Conservation (phyloP, 495 filamentous ascomycete species). For the Aspergillus diversus region DNA sequence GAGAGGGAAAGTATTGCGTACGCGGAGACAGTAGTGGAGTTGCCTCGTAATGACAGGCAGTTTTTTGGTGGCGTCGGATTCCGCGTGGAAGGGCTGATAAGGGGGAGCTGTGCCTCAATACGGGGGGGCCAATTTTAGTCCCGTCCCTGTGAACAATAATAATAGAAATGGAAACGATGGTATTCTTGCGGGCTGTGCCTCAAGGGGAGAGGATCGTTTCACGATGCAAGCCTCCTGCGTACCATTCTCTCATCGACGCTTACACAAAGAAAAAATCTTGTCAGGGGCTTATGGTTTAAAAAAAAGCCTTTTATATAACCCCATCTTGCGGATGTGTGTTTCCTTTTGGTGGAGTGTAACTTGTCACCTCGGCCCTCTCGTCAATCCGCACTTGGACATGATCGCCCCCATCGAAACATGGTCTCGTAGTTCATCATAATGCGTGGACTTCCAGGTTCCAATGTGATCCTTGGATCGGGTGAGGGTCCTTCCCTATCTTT, state of each 20-base stretch:
- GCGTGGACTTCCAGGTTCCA: not conserved
- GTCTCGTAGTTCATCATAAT: constrained; percentile 3
- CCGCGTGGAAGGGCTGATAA: constrained; percentile 15
- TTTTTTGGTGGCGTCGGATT: constrained; percentile 17
- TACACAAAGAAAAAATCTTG: no score
- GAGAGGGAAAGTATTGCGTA: constrained; percentile 2
- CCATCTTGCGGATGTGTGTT: not conserved
- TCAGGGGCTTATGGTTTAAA: no score
- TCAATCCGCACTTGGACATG: constrained; percentile 20
- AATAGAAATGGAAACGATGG: not conserved
- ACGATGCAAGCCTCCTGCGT: not conserved
- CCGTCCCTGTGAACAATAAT: not conserved
- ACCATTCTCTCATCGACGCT: no score
- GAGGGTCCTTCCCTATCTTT: constrained; percentile 1
- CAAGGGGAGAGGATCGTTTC: not conserved
- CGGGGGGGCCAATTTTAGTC: not conserved
- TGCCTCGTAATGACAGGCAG: constrained; percentile 6
- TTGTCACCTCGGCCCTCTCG: constrained; percentile 6
- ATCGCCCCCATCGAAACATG: constrained; percentile 18
- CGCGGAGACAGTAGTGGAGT: constrained; percentile 8
- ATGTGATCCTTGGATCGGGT: constrained; percentile 3
- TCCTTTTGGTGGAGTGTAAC: constrained; percentile 7
- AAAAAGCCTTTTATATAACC: constrained; percentile 5
- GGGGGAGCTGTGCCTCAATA: not conserved
- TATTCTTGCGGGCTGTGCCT: not conserved